phyloP scores from a whole-genome alignment of 179 eudicot genomes.

The Silene vulgaris region DNA sequence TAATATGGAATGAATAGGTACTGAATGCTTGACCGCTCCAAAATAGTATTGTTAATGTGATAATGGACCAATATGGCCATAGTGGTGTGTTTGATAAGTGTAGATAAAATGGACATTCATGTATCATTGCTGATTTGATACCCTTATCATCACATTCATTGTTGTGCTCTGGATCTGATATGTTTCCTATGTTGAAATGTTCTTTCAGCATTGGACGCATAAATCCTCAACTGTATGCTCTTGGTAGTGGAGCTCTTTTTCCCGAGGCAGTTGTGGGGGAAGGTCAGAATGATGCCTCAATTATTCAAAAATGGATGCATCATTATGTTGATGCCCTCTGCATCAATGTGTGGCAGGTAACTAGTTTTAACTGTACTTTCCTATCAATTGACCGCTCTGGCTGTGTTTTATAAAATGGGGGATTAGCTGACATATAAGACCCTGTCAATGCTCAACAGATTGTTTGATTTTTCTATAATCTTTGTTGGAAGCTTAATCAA shows the following conservation, averaged over 20 bases:
- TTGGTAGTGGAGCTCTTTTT: conserved; percentile 60
- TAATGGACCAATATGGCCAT: background rate
- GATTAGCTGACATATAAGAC: background rate
- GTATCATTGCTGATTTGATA: background rate
- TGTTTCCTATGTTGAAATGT: conserved; percentile 21
- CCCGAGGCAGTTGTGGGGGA: conserved; percentile 26
- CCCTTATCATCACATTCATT: background rate
- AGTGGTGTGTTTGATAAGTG: background rate
- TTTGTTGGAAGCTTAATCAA: background rate
- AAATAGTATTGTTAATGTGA: background rate
- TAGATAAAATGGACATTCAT: background rate
- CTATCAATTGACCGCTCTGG: background rate
- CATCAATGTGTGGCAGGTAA: conserved; percentile 97
- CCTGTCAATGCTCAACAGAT: background rate
- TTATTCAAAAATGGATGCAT: conserved; percentile 56
- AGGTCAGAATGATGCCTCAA: conserved; percentile 30
- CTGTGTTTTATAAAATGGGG: background rate
- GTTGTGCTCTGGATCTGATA: conserved; percentile 9
- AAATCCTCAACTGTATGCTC: conserved; percentile 70
- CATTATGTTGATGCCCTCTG: conserved; percentile 74
- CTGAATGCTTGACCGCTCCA: background rate
- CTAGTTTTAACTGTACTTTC: background rate
- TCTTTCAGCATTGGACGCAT: conserved; percentile 84
- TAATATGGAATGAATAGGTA: background rate
- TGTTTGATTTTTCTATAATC: conserved; percentile 8